Evolutionary conservation across 352 stramenopile genomes (phyloP).

Genomic region (Globisporangium iwayamae): DNA sequence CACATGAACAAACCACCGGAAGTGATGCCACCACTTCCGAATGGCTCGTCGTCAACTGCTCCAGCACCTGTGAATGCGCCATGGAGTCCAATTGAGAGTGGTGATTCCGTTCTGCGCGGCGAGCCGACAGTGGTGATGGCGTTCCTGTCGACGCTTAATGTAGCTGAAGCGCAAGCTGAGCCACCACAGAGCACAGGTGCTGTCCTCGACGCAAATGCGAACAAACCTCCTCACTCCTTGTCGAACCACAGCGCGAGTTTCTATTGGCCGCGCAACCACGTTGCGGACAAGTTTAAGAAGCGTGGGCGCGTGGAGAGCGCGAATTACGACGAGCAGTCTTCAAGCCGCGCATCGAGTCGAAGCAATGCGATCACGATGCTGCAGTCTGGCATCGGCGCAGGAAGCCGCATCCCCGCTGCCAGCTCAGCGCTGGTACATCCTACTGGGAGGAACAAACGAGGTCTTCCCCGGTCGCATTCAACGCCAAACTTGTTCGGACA

Average conservation of each 20-base stretch:
- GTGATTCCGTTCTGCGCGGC: not conserved
- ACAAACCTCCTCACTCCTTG: not conserved
- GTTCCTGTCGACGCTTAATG: conserved; percentile 7
- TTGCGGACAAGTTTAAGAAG: conserved; percentile 47
- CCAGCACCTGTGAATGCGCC: not conserved
- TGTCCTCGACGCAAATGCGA: not conserved
- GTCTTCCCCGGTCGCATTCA: conserved; percentile 21
- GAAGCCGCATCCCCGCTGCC: conserved; percentile 2
- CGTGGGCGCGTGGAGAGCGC: conserved; percentile 66
- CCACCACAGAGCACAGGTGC: not conserved
- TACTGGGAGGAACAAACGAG: conserved; percentile 4
- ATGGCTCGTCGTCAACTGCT: not conserved
- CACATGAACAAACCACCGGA: not conserved
- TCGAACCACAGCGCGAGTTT: not conserved
- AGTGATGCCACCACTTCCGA: not conserved
- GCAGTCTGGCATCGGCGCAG: conserved; percentile 4
- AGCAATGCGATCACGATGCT: conserved; percentile 15
- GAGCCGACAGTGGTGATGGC: not conserved
- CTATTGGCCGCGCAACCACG: not conserved
- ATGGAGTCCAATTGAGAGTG: conserved; percentile 7
- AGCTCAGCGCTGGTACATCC: not conserved
- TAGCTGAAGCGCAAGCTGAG: not conserved
- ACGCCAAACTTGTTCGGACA: conserved; percentile 22
- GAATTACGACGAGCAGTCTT: conserved; percentile 30
- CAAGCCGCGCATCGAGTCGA: conserved; percentile 15